phyloP scores from a whole-genome alignment of 495 filamentous ascomycete species.

The Annulohypoxylon moriforme region DNA sequence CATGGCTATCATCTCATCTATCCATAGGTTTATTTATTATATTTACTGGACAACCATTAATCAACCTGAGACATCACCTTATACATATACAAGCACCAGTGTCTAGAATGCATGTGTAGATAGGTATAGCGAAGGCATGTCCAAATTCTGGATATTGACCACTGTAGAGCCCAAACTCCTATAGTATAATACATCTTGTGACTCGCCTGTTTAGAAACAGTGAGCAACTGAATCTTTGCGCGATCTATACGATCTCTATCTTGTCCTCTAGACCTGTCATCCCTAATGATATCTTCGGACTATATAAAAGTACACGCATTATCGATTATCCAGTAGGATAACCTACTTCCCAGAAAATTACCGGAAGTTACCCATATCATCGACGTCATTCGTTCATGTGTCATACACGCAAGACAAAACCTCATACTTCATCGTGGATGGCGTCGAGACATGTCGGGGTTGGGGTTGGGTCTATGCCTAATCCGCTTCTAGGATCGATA shows the following conservation, averaged over 20 bases:
- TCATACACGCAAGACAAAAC: background rate
- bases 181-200: constrained; percentile 24
- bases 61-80: background rate
- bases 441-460: background rate
- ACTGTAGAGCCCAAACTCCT: constrained; percentile 1
- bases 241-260: constrained; percentile 16
- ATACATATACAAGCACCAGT: background rate
- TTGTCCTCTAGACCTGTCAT: constrained; percentile 4
- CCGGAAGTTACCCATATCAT: background rate
- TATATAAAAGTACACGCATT: constrained; percentile 6
- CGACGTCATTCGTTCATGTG: constrained; percentile 2
- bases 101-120: background rate
- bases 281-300: background rate
- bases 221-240: constrained; percentile 2
- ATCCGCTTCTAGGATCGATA: background rate
- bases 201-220: background rate
- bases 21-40: too few species aligned
- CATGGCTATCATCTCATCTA: background rate
- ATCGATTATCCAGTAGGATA: background rate
- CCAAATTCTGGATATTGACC: constrained; percentile 9
- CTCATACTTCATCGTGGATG: background rate
- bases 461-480: background rate
- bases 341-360: background rate
- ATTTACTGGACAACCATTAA: background rate
- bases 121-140: background rate